Percentiles rank a stretch among this genome's conserved stretches.
Conservation (phyloP, 768 basidiomycete genomes). For the Lactarius hengduanensis region DNA sequence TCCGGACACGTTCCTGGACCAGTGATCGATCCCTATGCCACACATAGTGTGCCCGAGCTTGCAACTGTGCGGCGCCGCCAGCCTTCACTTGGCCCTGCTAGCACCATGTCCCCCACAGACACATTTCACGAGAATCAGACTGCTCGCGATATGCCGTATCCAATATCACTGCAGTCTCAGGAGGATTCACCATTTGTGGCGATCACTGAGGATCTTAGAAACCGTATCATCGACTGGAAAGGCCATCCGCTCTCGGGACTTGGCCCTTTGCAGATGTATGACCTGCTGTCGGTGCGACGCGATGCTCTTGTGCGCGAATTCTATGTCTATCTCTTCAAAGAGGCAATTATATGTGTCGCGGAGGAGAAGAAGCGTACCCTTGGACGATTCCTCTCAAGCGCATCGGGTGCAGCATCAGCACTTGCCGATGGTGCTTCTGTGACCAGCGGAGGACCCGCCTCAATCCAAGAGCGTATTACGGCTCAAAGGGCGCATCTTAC, state of each 20-base stretch:
- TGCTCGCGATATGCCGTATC: slow-evolving; percentile 15
- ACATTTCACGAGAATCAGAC: slow-evolving; percentile 22
- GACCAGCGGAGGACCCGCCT: slow-evolving; percentile 8
- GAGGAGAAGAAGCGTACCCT: slow-evolving; percentile 89
- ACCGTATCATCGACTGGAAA: slow-evolving; percentile 95
- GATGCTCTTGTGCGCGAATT: slow-evolving; percentile 91
- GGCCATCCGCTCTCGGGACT: slow-evolving; percentile 88
- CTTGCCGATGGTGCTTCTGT: slow-evolving; percentile 48
- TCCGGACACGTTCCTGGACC: slow-evolving; percentile 29
- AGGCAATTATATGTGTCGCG: slow-evolving; percentile 94
- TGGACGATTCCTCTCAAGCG: slow-evolving; percentile 67
- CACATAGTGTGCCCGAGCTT: slow-evolving; percentile 22
- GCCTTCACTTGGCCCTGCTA: slow-evolving; percentile 36
- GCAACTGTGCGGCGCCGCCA: slow-evolving; percentile 33
- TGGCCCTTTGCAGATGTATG: slow-evolving; percentile 89
- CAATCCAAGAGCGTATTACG: slow-evolving; percentile 70
- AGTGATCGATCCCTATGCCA: slow-evolving; percentile 47
- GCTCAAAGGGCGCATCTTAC: slow-evolving; percentile 93
- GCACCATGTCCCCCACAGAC: slow-evolving; percentile 20
- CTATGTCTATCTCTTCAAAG: slow-evolving; percentile 94
- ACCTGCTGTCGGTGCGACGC: slow-evolving; percentile 83
- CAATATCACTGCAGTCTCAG: slow-evolving; percentile 24
- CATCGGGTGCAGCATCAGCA: slow-evolving; percentile 42
- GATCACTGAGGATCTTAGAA: slow-evolving; percentile 86
- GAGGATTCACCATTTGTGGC: slow-evolving; percentile 75